phyloP scores from a whole-genome alignment of 768 basidiomycete species.

The Xerocomellus amylosporus region DNA sequence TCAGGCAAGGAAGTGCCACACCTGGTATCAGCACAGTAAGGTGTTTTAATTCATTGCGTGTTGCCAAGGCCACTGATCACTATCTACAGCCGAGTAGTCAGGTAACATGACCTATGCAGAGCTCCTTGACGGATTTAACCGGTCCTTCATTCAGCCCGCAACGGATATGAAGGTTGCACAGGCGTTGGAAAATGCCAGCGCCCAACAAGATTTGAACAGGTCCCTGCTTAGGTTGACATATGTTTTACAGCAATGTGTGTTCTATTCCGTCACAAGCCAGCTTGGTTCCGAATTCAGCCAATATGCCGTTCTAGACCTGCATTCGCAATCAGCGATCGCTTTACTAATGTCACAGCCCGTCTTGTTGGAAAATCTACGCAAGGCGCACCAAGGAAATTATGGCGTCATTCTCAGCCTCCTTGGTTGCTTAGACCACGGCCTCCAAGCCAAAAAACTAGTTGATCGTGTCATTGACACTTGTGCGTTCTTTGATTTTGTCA shows the following conservation, averaged over 20 bases:
- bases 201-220: slow-evolving; percentile 75
- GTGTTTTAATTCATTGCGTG: background rate
- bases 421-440: slow-evolving; percentile 87
- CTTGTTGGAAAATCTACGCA: slow-evolving; percentile 82
- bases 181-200: slow-evolving; percentile 70
- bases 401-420: slow-evolving; percentile 86
- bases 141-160: slow-evolving; percentile 29
- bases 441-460: slow-evolving; percentile 82
- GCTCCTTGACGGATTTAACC: slow-evolving; percentile 7
- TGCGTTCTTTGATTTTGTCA: slow-evolving; percentile 26
- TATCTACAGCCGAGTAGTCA: slow-evolving; percentile 27
- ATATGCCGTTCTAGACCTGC: slow-evolving; percentile 49
- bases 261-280: background rate
- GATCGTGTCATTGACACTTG: slow-evolving; percentile 84
- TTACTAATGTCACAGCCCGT: slow-evolving; percentile 77
- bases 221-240: slow-evolving; percentile 77
- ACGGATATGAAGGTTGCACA: slow-evolving; percentile 59
- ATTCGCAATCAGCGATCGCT: slow-evolving; percentile 78
- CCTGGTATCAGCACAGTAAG: slow-evolving; percentile 53
- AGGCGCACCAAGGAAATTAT: slow-evolving; percentile 91
- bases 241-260: slow-evolving; percentile 73
- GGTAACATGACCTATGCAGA: slow-evolving; percentile 16
- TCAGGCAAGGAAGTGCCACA: slow-evolving; percentile 20
- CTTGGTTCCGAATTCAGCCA: background rate
- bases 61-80: background rate